Evolutionary conservation across 2,329 filamentous ascomycete genomes (phyloP).

Genomic region (Monilinia aucupariae): DNA sequence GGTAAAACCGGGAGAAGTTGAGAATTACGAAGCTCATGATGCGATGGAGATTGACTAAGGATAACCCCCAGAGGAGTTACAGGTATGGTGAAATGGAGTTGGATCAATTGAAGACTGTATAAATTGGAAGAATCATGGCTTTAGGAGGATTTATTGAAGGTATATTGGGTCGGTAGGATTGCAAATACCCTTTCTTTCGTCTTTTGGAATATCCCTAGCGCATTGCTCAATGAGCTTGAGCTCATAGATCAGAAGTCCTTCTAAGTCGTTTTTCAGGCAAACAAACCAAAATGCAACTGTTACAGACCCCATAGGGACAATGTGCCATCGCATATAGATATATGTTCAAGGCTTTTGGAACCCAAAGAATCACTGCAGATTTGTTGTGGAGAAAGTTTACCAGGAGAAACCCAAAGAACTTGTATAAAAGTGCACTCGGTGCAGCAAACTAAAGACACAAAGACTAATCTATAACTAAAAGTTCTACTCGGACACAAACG

Average conservation of each 20-base stretch:
- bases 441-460: neutral
- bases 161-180: neutral
- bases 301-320: neutral
- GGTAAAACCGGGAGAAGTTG: conserved; percentile 5
- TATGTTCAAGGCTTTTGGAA: neutral
- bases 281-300: neutral
- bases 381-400: neutral
- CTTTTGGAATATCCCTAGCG: neutral
- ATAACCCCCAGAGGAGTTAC: neutral
- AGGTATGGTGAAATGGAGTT: neutral
- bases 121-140: neutral
- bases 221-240: neutral
- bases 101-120: neutral
- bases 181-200: conserved; percentile 11
- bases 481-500: neutral
- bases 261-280: neutral
- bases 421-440: neutral
- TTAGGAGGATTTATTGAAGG: neutral
- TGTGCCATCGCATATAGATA: neutral
- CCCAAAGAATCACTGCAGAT: neutral
- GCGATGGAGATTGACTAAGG: conserved; percentile 30
- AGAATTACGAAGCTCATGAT: conserved; percentile 20
- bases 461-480: neutral
- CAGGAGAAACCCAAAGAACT: neutral
- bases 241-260: neutral